Percentiles rank a stretch among this genome's conserved stretches.
phyloP scores from a whole-genome alignment of 331 rosid genomes.

The Malus hybrid region DNA sequence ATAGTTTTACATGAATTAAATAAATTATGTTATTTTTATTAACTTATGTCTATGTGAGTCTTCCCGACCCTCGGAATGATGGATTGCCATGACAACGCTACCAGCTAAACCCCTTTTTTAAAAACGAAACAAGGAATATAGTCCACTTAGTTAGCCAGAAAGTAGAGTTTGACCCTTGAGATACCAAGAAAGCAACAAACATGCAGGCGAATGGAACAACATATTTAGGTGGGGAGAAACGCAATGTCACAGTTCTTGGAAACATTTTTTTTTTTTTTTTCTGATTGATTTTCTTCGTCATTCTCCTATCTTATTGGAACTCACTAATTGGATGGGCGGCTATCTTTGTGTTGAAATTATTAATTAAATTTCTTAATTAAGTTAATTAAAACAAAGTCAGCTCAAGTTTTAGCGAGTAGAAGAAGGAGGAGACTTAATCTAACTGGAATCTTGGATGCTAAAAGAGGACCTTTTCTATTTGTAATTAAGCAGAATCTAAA shows the following conservation, averaged over 20 bases:
- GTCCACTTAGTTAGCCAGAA: neutral
- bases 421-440: neutral
- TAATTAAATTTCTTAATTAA: neutral
- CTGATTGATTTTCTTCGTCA: neutral
- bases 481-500: slow-evolving; percentile 1
- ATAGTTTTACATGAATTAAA: neutral
- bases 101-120: no score
- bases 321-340: neutral
- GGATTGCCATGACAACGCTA: no score
- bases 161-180: neutral
- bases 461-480: neutral
- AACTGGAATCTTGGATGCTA: slow-evolving; percentile 12
- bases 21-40: no score
- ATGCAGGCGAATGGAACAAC: neutral
- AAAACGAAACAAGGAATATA: neutral
- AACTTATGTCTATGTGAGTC: no score
- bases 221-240: slow-evolving; percentile 2
- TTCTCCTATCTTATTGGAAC: neutral
- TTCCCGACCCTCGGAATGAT: no score
- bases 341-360: neutral
- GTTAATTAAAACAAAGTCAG: neutral
- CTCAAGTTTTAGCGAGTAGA: slow-evolving; percentile 1
- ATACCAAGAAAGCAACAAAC: slow-evolving; percentile 2
- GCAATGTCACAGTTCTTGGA: slow-evolving; percentile 2
- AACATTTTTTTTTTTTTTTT: neutral